Evolutionary conservation across 2,329 filamentous ascomycete genomes (phyloP), one percentile per base, ranked within the genome.

Genomic region (Drechslerella coelobrocha): DNA sequence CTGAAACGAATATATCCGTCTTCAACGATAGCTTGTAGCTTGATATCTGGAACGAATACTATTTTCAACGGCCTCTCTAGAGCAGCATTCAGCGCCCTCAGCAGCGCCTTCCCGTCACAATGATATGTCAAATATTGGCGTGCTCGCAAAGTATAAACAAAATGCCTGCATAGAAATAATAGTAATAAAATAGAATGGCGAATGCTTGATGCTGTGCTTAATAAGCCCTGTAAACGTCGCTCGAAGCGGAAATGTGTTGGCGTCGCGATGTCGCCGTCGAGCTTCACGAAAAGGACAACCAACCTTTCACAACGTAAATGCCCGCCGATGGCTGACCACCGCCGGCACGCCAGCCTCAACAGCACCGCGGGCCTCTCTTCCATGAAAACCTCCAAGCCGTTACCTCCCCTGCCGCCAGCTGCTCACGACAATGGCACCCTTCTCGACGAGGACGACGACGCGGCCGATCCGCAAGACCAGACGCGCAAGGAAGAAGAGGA

Each of bases 341-440:
- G n/a, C 23, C 55, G 55, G 43, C 47, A 62, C 53, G 52, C 56
- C 27, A 57, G 65, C 65, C 65, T 57, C 27, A 69, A 69, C 54
- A 57, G 65, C 57, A 41, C 57, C 65, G 65, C 47, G 21, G 56
- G 61, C 47, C 43, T 43, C 26, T n/a, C n/a, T n/a, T 41, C 41
- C 47, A 54, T 41, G 39, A 68, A 61, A 53, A n/a, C 34, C 34
- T 39, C 34, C 12, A 39, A 39, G 34, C 34, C 34, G 34, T n/a
- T 39, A n/a, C 34, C 34, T 14, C 12, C 34, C 34, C 4, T 39
- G 12, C 34, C 34, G 34, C 17, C 34, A 10, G 12, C 45, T 47
- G 23, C 57, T 52, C 21, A 34, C 52, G 14, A 24, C 17, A 19
- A 41, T 29, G 2, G 14, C 41, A 14, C 26, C 27, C 23, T 12